phyloP scores from a whole-genome alignment of 441 rosid genomes.

The Arabidopsis hybrid region DNA sequence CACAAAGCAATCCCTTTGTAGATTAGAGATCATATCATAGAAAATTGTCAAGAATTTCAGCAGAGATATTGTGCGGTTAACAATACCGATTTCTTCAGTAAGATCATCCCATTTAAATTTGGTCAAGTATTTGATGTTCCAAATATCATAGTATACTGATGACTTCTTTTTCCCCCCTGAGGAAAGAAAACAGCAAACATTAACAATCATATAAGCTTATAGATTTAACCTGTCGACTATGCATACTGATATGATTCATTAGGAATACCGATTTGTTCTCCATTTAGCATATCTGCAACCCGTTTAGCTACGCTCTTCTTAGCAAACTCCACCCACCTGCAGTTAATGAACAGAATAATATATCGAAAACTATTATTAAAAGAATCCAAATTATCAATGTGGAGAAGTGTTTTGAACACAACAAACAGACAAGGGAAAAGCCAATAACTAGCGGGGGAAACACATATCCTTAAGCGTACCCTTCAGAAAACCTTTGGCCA shows the following conservation, averaged over 20 bases:
- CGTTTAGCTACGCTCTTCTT: conserved; percentile 77
- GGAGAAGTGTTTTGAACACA: neutral
- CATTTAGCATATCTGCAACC: conserved; percentile 82
- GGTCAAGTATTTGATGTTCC: conserved; percentile 95
- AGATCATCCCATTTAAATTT: conserved; percentile 99
- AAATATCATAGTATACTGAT: conserved; percentile 73
- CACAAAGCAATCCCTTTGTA: conserved; percentile 35
- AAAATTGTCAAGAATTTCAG: conserved; percentile 6
- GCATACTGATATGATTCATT: conserved; percentile 1
- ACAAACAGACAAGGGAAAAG: neutral
- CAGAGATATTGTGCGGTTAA: conserved; percentile 23
- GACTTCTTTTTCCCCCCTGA: conserved; percentile 93
- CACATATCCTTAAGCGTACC: conserved; percentile 54
- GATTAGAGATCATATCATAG: conserved; percentile 34
- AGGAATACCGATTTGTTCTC: conserved; percentile 83
- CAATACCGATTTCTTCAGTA: conserved; percentile 81
- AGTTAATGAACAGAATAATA: conserved; percentile 20
- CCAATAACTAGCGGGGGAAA: neutral
- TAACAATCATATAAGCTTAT: neutral
- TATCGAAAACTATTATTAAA: neutral
- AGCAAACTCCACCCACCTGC: conserved; percentile 95
- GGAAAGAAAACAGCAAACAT: conserved; percentile 29
- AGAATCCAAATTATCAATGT: neutral
- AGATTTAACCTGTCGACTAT: neutral
- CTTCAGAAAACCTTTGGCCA: conserved; percentile 76